Base-by-base conservation (phyloP, 257 asterid species). In the Solanum sparsipilum region DNA sequence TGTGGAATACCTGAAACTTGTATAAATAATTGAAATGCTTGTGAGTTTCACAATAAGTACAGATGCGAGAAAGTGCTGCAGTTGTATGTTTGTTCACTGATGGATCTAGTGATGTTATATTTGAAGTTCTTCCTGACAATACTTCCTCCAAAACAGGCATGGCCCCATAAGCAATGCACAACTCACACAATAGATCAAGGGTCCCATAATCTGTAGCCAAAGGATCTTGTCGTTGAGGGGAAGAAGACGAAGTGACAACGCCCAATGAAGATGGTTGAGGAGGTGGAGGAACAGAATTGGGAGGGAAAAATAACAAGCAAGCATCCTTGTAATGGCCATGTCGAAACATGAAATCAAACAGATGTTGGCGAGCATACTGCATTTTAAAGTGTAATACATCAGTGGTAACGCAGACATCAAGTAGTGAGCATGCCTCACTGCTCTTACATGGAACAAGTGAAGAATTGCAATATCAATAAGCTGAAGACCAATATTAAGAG, bases 331-430 rank as follows among this genome's bases (percentile, higher is more conserved):
- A 97, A 85, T 95, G 94, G 44, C 98, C 99, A 91, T 97, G 99
- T 93, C 93, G 93, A 92, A 97, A 96, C 98, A 97, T 94, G 93
- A 96, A 97, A 89, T 89, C 90, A 88, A 97, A 98, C 94, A 97
- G 84, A 92, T 96, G 96, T 91, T 94, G 98, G 60, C 95, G 98
- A 91, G 96, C 98, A 89, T 94, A 96, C 99, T 97, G 98, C 94
- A 93, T 92, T 74, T 87, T 36, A 78, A 90, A 83, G 86, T 31
- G 46, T 83, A 35, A 73, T 78, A 84, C 41, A 71, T 86, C 48
- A 86, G 85, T 52, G 46, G 35, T 34, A 58, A 34, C 21, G 1
- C 68, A 86, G 84, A 73, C 27, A 73, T 73, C 46, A 60, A 86
- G 38, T 52, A 52, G 63, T 52, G n/a, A 52, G 63, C 20, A 86